Evolutionary conservation across 768 basidiomycete species (phyloP), one percentile per base, ranked within the genome.

Genomic region (Pleurotus tuber-regium): DNA sequence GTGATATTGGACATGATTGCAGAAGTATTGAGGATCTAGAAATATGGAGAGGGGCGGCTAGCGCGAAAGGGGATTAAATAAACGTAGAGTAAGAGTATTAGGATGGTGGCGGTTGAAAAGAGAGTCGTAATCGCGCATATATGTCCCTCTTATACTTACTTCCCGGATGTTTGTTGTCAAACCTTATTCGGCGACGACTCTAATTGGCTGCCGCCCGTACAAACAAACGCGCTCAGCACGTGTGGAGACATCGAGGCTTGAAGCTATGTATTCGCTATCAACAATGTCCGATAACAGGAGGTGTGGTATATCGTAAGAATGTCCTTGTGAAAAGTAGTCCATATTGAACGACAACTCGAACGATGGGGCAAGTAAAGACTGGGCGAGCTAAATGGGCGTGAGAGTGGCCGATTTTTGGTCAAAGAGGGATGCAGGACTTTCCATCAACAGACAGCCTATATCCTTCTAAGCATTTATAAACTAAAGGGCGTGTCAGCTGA

Each of bases 391-490:
- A 57, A 36, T 21, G 50, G 36, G 16, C 33, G 35, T 39, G 31
- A 52, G 57, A 55, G 52, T 29, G 21, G 18, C 46, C 36, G 24
- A 38, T 52, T 43, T 42, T 53, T 55, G 33, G 33, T 63, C 66
- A 73, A 38, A 73, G 59, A 30, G 61, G 48, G 47, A 68, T 53
- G 62, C 81, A 83, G 35, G 73, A 65, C 56, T 69, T 68, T 43
- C 73, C 72, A 57, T 80, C 75, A 14, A 35, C 19, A 21, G 70
- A 61, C 23, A 70, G 68, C 53, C 66, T 70, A 69, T 70, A 83
- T 43, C 80, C 79, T 28, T 66, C 65, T 36, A 71, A 68, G 61
- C 81, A 83, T 14, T 76, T 70, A 58, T 75, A 76, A 47, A 82
- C 81, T 82, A 41, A n/a, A n/a, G 28, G 46, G 14, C 29, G 33